These are phyloP conservation scores for Saccharomycopsis fodiens DNA, from an alignment of 805 yeast species.

Conservation along the genomic window DNA sequence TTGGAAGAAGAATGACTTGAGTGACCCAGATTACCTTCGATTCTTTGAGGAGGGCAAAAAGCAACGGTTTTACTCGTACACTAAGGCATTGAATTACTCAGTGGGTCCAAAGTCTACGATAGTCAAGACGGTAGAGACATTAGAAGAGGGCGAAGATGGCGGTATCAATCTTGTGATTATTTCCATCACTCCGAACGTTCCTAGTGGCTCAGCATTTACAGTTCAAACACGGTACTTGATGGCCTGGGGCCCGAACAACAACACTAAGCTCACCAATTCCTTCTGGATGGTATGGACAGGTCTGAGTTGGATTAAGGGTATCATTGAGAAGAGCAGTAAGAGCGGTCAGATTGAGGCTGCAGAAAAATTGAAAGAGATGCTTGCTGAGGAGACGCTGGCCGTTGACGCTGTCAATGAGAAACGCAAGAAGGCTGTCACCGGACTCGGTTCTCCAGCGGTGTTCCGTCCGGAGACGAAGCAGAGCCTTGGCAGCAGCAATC, in stretches of 20 bases:
- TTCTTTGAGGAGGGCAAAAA: slow-evolving; percentile 30
- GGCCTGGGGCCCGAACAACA: slow-evolving; percentile 64
- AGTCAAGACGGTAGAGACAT: slow-evolving; percentile 50
- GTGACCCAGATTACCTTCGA: slow-evolving; percentile 29
- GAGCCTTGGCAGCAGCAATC: neutral
- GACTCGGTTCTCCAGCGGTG: slow-evolving; percentile 17
- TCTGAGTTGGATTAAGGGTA: slow-evolving; percentile 82
- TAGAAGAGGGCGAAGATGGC: slow-evolving; percentile 44
- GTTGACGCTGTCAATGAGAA: slow-evolving; percentile 20
- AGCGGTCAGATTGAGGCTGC: slow-evolving; percentile 72
- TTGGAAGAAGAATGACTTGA: slow-evolving; percentile 24
- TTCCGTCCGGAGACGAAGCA: slow-evolving; percentile 1
- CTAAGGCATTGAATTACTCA: slow-evolving; percentile 68
- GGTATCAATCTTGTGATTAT: slow-evolving; percentile 54
- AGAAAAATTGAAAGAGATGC: slow-evolving; percentile 36
- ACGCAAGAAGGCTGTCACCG: neutral
- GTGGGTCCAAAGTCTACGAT: slow-evolving; percentile 91
- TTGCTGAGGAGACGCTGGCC: slow-evolving; percentile 21
- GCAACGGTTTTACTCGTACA: slow-evolving; percentile 54
- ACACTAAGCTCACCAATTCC: slow-evolving; percentile 55
- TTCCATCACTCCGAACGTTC: slow-evolving; percentile 87
- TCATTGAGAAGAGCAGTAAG: slow-evolving; percentile 77
- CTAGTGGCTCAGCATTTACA: slow-evolving; percentile 77
- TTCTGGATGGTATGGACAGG: slow-evolving; percentile 85
- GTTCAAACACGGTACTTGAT: slow-evolving; percentile 67